Base-by-base conservation (phyloP, 257 asterid species). In the Nicotiana knightiana region DNA sequence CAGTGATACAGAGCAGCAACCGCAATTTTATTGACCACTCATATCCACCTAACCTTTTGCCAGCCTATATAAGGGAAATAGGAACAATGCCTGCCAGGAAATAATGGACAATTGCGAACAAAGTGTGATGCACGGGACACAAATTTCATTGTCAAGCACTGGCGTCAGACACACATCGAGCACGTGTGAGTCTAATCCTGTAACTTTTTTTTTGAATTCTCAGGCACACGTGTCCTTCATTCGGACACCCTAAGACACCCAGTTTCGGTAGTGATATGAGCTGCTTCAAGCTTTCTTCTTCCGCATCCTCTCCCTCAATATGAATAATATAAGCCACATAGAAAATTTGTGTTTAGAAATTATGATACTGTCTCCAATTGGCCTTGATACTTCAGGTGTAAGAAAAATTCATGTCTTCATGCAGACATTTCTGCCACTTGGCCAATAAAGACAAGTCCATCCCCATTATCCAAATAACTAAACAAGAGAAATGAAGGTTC, bases 271-370 rank as follows among this genome's bases (percentile, higher is more conserved):
- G 24, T 48, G 21, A 62, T 73, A 73, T 48, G 79, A 73, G 79
- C 7, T 48, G 7, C 63, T 73, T 73, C 63, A 48, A 61, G 62
- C 24, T 48, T 48, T 73, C 26, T 48, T 48, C 9, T 73, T 73
- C 62, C 1, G 4, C 62, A 11, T 48, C 62, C 62, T 48, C 63
- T 73, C 63, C 28, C 79, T 73, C 79, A 24, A 26, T 51, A 73
- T 26, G 62, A 73, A 73, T 48, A 73, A 73, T 73, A 48, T 73
- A 73, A 73, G 79, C 46, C 79, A 51, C 79, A 26, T 0, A 73
- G 43, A 48, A 15, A 48, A 51, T 11, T 0, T 21, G 9, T 21
- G 33, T 61, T 58, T 21, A 61, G 33, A 61, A 61, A 61, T 73
- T 26, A 51, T 26, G 79, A 73, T 26, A 58, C 26, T 51, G 39